Conservation (phyloP, 768 basidiomycete genomes). For the Naematelia encephala region DNA sequence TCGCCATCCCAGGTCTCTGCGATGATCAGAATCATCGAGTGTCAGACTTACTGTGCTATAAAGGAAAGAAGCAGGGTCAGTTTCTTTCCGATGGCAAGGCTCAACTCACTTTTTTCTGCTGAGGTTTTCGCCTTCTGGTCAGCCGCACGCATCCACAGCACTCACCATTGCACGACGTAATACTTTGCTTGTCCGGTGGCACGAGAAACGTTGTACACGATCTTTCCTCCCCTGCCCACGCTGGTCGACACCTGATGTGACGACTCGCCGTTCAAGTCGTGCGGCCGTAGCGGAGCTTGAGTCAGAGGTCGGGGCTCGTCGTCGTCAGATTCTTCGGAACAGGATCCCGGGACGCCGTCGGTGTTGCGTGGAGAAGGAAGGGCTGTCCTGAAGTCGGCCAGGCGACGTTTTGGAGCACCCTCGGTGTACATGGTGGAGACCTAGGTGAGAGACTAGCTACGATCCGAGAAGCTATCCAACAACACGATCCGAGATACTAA, state of each 20-base stretch:
- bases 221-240: slow-evolving; percentile 21
- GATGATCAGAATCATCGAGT: not conserved
- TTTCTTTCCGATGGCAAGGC: not conserved
- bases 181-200: slow-evolving; percentile 13
- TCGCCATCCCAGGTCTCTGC: slow-evolving; percentile 51
- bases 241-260: slow-evolving; percentile 11
- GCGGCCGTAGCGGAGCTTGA: not conserved
- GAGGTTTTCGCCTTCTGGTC: slow-evolving; percentile 37
- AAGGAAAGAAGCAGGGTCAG: not conserved
- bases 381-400: not conserved
- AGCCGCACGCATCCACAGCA: slow-evolving; percentile 9
- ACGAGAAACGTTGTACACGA: slow-evolving; percentile 16
- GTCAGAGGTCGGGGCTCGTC: slow-evolving; percentile 3
- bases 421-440: not conserved
- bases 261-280: not conserved
- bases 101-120: slow-evolving; percentile 33
- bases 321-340: slow-evolving; percentile 21
- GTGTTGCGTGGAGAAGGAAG: not conserved
- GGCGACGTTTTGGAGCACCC: not conserved
- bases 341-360: slow-evolving; percentile 20
- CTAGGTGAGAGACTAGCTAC: not conserved
- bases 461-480: not conserved
- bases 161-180: slow-evolving; percentile 39
- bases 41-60: slow-evolving; percentile 32
- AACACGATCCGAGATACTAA: too few species aligned